These are phyloP conservation scores for Planoprotostelium fungivorum DNA, from an alignment of 78 protist species.

Conservation along the genomic window DNA sequence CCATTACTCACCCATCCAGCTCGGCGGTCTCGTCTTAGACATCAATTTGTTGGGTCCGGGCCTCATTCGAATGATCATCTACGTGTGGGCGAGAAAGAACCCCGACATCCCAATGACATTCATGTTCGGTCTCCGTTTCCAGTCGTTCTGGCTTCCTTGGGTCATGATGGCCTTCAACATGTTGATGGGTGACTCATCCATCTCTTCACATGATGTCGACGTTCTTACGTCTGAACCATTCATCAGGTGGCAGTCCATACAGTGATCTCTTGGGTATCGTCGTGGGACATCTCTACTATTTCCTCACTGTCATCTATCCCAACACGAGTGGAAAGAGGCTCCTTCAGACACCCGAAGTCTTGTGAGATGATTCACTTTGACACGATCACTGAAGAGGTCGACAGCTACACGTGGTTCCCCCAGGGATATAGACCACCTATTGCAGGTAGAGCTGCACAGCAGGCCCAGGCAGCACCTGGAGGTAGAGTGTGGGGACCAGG, in stretches of 20 bases:
- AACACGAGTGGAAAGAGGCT: background rate
- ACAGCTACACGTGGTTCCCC: background rate
- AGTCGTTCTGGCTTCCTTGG: slow-evolving; percentile 58
- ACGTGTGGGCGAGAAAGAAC: slow-evolving; percentile 45
- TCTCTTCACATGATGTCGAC: background rate
- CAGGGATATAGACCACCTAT: background rate
- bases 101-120: slow-evolving; percentile 20
- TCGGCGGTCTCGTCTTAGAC: slow-evolving; percentile 5
- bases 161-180: slow-evolving; percentile 15
- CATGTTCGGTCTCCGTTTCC: slow-evolving; percentile 43
- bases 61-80: slow-evolving; percentile 21
- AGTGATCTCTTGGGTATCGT: slow-evolving; percentile 1
- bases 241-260: background rate
- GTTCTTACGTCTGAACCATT: background rate
- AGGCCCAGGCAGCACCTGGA: background rate
- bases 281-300: slow-evolving; percentile 32
- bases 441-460: background rate
- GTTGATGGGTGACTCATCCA: background rate
- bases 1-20: background rate
- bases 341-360: background rate
- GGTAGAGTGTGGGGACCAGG: background rate
- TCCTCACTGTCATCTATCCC: slow-evolving; percentile 32
- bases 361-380: background rate
- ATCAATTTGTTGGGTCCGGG: background rate
- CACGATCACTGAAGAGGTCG: background rate